Conservation (phyloP, 78 protist species). For the Thecamonas trahens region DNA sequence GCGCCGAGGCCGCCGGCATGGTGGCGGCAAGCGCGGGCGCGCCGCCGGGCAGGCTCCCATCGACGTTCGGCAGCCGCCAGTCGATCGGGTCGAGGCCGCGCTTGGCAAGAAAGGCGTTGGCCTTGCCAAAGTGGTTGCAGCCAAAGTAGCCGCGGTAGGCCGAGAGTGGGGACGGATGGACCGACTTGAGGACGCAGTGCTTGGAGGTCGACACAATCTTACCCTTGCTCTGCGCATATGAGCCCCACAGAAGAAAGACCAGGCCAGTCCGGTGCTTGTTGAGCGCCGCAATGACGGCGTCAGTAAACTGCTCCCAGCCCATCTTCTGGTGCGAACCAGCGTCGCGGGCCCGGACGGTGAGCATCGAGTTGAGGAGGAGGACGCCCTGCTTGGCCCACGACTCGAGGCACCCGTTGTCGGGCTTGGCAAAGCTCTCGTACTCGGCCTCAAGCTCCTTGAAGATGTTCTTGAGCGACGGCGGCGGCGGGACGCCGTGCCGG, state of each 20-base stretch:
- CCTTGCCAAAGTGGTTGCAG: constrained; percentile 38
- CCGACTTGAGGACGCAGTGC: constrained; percentile 40
- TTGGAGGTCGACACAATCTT: constrained; percentile 13
- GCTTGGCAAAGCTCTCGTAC: constrained; percentile 1
- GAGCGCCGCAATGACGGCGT: constrained; percentile 22
- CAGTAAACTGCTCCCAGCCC: constrained; percentile 66
- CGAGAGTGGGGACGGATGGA: constrained; percentile 62
- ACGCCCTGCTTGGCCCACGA: constrained; percentile 85
- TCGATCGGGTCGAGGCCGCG: constrained; percentile 27
- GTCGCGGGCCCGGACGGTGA: constrained; percentile 58
- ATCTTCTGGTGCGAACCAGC: constrained; percentile 21
- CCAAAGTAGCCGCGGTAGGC: constrained; percentile 34
- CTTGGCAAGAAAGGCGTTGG: constrained; percentile 31
- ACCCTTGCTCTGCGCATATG: not conserved
- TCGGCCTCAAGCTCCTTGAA: constrained; percentile 55
- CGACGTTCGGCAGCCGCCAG: too few relatives aligned
- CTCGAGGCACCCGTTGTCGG: constrained; percentile 51
- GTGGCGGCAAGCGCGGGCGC: too few relatives aligned
- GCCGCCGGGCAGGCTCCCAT: too few relatives aligned
- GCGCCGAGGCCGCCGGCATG: too few relatives aligned
- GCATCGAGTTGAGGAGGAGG: constrained; percentile 56
- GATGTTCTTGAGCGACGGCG: constrained; percentile 59
- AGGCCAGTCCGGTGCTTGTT: not conserved
- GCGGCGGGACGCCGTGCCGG: constrained; percentile 19
- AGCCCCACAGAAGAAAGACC: constrained; percentile 6